Percentiles rank a stretch among this genome's conserved stretches.
phyloP scores from a whole-genome alignment of 345 rosid genomes.

The Corchorus olitorius region DNA sequence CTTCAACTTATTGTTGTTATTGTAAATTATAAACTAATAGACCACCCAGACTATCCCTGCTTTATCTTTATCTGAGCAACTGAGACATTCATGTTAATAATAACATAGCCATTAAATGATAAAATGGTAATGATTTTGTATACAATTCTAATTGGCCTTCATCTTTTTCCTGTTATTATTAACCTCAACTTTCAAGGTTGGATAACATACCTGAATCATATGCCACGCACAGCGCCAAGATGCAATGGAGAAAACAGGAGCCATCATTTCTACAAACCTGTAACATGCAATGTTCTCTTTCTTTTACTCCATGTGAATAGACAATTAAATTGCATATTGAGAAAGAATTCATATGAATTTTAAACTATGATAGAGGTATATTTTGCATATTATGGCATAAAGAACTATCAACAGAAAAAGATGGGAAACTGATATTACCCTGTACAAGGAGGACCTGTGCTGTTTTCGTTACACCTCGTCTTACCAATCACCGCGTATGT shows the following conservation, averaged over 20 bases:
- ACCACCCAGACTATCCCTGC: not conserved
- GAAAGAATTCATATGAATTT: not conserved
- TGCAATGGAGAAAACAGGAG: slow-evolving; percentile 84
- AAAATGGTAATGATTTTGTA: not conserved
- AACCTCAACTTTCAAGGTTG: not conserved
- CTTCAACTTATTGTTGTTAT: not conserved
- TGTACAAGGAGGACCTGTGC: slow-evolving; percentile 27
- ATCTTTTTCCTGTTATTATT: not conserved
- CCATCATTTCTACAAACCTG: slow-evolving; percentile 91
- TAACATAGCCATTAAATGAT: not conserved
- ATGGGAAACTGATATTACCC: slow-evolving; percentile 16
- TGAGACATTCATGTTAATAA: not conserved
- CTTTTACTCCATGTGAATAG: not conserved
- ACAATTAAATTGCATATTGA: not conserved
- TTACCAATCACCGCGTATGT: slow-evolving; percentile 17
- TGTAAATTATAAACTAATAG: not conserved
- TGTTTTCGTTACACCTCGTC: slow-evolving; percentile 22
- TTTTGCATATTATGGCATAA: not conserved
- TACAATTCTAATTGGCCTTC: not conserved
- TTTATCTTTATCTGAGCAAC: not conserved
- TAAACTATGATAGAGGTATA: not conserved
- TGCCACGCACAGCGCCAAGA: slow-evolving; percentile 85
- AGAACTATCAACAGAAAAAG: not conserved
- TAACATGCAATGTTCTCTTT: slow-evolving; percentile 17
- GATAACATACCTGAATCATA: slow-evolving; percentile 68